phyloP scores from a whole-genome alignment of 1,284 basidiomycete genomes.

The Hemileia vastatrix region DNA sequence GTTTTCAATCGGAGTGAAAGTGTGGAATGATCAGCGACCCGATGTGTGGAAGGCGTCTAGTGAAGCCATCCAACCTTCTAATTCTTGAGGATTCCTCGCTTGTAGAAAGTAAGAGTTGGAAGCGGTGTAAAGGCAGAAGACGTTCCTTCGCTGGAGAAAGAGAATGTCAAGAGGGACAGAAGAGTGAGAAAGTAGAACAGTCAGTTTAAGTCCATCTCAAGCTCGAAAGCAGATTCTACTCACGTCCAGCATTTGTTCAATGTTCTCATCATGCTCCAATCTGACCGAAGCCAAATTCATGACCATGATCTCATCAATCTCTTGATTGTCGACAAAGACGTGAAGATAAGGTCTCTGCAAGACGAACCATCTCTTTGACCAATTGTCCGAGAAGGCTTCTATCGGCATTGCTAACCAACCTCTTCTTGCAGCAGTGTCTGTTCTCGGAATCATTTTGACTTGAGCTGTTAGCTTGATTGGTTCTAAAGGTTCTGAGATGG shows the following conservation, averaged over 20 bases:
- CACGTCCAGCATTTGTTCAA: conserved; percentile 74
- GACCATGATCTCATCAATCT: conserved; percentile 72
- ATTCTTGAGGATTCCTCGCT: too few species aligned
- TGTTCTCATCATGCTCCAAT: conserved; percentile 71
- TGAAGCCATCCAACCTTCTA: too few species aligned
- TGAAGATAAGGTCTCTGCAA: conserved; percentile 79
- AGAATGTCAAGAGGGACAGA: too few species aligned
- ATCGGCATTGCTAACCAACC: conserved; percentile 69
- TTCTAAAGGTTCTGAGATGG: background rate
- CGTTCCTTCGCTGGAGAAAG: too few species aligned
- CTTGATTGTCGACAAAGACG: conserved; percentile 67
- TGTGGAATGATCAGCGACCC: too few species aligned
- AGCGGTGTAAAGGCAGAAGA: too few species aligned
- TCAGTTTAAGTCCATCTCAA: too few species aligned
- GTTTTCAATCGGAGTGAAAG: too few species aligned
- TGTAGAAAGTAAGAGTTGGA: too few species aligned
- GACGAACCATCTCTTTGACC: conserved; percentile 78
- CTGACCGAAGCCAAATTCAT: conserved; percentile 75
- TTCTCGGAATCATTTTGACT: conserved; percentile 44
- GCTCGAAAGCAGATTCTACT: conserved; percentile 44
- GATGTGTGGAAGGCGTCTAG: too few species aligned
- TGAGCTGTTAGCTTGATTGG: conserved; percentile 30
- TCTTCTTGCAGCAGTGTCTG: conserved; percentile 71
- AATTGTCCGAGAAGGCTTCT: conserved; percentile 68
- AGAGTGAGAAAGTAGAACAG: too few species aligned